These are phyloP conservation scores for Apiospora marii DNA, from an alignment of 2,329 filamentous ascomycete species.

Conservation along the genomic window DNA sequence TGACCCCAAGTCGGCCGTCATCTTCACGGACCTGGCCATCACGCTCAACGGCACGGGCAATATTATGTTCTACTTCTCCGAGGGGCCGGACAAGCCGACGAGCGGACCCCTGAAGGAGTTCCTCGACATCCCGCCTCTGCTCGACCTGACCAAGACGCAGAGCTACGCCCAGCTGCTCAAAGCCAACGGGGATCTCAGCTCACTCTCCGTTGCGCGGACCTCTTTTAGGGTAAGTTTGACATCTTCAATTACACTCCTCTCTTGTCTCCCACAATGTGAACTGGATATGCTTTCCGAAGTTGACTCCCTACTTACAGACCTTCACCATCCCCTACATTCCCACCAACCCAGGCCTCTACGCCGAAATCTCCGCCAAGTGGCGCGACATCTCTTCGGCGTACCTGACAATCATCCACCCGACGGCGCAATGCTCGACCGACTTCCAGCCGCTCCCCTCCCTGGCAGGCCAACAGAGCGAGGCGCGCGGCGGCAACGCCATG, in stretches of 20 bases:
- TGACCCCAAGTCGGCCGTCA: slow-evolving; percentile 41
- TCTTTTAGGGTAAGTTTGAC: slow-evolving; percentile 31
- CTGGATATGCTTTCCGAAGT: neutral
- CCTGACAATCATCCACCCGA: slow-evolving; percentile 35
- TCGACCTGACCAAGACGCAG: slow-evolving; percentile 32
- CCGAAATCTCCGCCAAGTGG: slow-evolving; percentile 43
- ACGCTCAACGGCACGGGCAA: slow-evolving; percentile 32
- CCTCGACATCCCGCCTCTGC: slow-evolving; percentile 37
- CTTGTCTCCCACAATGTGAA: neutral
- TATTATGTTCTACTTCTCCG: slow-evolving; percentile 46
- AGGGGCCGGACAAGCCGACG: slow-evolving; percentile 42
- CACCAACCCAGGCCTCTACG: slow-evolving; percentile 41
- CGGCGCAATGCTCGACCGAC: slow-evolving; percentile 40
- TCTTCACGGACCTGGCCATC: slow-evolving; percentile 32
- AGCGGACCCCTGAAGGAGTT: slow-evolving; percentile 42
- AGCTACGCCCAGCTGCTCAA: slow-evolving; percentile 27
- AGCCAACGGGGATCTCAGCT: slow-evolving; percentile 30
- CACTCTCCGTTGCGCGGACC: neutral
- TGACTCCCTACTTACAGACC: slow-evolving; percentile 29
- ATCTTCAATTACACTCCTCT: neutral
- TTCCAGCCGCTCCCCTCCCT: slow-evolving; percentile 42
- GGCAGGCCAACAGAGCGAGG: slow-evolving; percentile 35
- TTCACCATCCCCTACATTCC: slow-evolving; percentile 37
- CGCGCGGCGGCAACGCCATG: slow-evolving; percentile 38
- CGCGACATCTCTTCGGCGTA: slow-evolving; percentile 36